phyloP scores from a whole-genome alignment of 2,329 filamentous ascomycete species.

The Tympanopsis confertula region DNA sequence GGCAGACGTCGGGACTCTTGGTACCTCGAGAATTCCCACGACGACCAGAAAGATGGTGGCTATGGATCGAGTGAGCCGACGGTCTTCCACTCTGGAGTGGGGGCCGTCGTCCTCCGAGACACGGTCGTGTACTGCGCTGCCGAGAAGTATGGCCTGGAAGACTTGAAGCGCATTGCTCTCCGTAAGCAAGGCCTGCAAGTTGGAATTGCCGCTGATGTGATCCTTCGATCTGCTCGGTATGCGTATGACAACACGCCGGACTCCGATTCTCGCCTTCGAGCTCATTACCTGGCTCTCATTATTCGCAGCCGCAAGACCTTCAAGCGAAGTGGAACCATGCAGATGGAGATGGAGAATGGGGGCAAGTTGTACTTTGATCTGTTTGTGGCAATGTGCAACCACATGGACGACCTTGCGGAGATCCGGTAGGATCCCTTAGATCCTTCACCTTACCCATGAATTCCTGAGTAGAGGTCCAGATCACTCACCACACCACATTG shows the following conservation, averaged over 20 bases:
- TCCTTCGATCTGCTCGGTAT: constrained; percentile 85
- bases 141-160: constrained; percentile 80
- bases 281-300: constrained; percentile 93
- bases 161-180: constrained; percentile 81
- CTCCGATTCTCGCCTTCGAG: constrained; percentile 81
- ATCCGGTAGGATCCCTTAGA: constrained; percentile 39
- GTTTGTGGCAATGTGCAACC: constrained; percentile 96
- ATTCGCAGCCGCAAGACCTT: constrained; percentile 96
- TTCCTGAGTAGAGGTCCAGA: no score
- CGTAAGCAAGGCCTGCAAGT: constrained; percentile 90
- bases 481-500: no score
- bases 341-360: constrained; percentile 93
- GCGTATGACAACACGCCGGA: constrained; percentile 92
- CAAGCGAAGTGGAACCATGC: constrained; percentile 96
- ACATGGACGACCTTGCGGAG: constrained; percentile 90
- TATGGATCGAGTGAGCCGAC: constrained; percentile 58
- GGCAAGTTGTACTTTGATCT: constrained; percentile 95
- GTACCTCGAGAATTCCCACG: constrained; percentile 66
- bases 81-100: constrained; percentile 64
- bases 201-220: constrained; percentile 83
- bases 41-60: constrained; percentile 39
- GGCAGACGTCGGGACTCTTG: constrained; percentile 78
- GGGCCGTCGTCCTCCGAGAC: constrained; percentile 73
- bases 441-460: no score
- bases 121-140: constrained; percentile 91